Percentiles rank a stretch among this genome's conserved stretches.
phyloP scores from a whole-genome alignment of 176 grass and related monocot genomes.

The Phoenix dactylifera region DNA sequence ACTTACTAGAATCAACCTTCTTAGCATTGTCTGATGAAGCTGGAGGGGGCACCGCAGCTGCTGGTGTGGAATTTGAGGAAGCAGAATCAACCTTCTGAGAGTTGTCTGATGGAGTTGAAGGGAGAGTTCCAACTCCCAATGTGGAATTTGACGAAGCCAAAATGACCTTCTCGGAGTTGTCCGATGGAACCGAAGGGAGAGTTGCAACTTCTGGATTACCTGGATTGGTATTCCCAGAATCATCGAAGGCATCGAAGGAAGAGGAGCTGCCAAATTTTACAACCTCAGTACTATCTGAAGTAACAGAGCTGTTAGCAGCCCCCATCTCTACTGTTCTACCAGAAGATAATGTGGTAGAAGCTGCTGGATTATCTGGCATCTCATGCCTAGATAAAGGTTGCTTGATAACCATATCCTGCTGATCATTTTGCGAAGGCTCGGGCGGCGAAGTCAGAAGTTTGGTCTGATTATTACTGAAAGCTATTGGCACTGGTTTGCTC shows the following conservation, averaged over 20 bases:
- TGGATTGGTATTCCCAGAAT: not conserved
- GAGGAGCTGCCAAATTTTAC: not conserved
- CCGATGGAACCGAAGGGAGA: no score
- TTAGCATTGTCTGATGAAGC: not conserved
- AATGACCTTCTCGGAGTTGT: no score
- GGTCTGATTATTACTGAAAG: conserved; percentile 5
- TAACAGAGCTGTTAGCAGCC: not conserved
- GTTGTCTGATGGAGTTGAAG: no score
- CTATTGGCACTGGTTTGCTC: conserved; percentile 5
- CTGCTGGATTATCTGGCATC: not conserved
- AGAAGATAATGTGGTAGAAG: not conserved
- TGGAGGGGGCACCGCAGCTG: no score
- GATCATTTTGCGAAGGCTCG: conserved; percentile 3
- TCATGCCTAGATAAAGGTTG: conserved; percentile 2
- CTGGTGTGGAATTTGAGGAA: no score
- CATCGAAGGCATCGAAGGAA: not conserved
- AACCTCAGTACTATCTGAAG: not conserved
- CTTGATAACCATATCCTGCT: conserved; percentile 6
- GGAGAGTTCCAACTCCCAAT: no score
- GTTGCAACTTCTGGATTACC: not conserved
- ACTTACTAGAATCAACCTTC: conserved; percentile 8
- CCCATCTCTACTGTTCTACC: not conserved
- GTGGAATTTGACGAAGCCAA: no score
- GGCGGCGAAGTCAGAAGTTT: conserved; percentile 1
- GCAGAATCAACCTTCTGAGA: no score